phyloP scores from a whole-genome alignment of 768 basidiomycete genomes.

The Asterophora parasitica region DNA sequence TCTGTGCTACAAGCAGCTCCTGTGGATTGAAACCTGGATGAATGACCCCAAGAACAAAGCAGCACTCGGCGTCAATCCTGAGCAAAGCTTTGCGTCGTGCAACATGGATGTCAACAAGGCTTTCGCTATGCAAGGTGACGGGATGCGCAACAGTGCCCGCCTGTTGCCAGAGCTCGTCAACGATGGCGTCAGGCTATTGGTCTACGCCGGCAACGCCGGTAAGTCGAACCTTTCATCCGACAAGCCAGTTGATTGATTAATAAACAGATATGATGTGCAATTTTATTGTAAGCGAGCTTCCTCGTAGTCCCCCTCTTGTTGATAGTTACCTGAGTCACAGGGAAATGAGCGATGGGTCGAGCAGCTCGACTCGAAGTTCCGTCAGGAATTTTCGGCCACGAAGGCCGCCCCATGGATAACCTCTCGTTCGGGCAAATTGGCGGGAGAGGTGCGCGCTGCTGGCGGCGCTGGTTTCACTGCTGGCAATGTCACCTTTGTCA shows the following conservation, averaged over 20 bases:
- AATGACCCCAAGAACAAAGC: conserved; percentile 74
- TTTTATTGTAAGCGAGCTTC: conserved; percentile 46
- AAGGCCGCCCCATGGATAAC: conserved; percentile 54
- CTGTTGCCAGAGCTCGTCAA: conserved; percentile 80
- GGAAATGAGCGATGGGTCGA: conserved; percentile 79
- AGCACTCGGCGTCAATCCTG: conserved; percentile 68
- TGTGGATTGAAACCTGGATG: conserved; percentile 87
- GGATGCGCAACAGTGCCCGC: conserved; percentile 74
- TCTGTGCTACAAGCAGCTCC: conserved; percentile 76
- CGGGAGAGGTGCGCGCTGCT: conserved; percentile 68
- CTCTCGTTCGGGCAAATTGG: conserved; percentile 43
- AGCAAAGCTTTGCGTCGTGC: conserved; percentile 61
- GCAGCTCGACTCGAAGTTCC: conserved; percentile 56
- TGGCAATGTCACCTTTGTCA: conserved; percentile 84
- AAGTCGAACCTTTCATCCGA: conserved; percentile 19
- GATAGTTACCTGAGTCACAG: conserved; percentile 24
- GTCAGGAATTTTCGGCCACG: conserved; percentile 51
- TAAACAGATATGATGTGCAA: conserved; percentile 81
- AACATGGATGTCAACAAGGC: conserved; percentile 77
- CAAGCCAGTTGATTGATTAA: conserved; percentile 12
- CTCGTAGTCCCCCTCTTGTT: background rate
- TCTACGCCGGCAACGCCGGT: conserved; percentile 89
- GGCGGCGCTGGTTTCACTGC: conserved; percentile 60
- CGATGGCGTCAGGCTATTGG: conserved; percentile 75
- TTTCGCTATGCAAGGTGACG: conserved; percentile 80